Percentiles rank a stretch among this genome's conserved stretches.
Conservation (phyloP, 441 rosid species). For the Gossypium gossypioides region DNA sequence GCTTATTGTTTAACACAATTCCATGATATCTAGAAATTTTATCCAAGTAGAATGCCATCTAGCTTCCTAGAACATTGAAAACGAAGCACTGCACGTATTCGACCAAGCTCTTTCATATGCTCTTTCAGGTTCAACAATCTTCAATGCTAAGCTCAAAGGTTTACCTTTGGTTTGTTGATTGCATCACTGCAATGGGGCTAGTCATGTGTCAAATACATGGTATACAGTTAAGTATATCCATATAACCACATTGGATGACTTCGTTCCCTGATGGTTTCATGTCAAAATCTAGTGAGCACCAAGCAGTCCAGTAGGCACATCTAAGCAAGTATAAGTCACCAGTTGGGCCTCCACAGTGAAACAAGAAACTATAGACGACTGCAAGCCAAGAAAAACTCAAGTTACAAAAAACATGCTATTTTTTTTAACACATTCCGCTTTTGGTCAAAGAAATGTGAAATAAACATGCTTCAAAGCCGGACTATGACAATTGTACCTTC, state of each 20-base stretch:
- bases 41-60: neutral
- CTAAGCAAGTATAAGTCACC: neutral
- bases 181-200: neutral
- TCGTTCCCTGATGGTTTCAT: neutral
- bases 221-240: neutral
- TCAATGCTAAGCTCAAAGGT: neutral
- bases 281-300: neutral
- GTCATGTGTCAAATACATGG: neutral
- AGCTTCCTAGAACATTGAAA: neutral
- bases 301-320: neutral
- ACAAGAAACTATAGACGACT: neutral
- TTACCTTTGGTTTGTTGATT: neutral
- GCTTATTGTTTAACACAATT: neutral
- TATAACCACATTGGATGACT: neutral
- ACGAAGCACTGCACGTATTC: neutral
- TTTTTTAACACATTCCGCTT: neutral
- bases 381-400: neutral
- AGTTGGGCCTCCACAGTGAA: neutral
- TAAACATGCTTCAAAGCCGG: neutral
- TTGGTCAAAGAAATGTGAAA: neutral
- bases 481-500: neutral
- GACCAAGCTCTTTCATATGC: neutral
- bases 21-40: neutral
- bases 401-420: neutral
- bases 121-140: neutral